Base-by-base conservation (phyloP, 176 grass and related monocot genomes). In the Carex kokanica region DNA sequence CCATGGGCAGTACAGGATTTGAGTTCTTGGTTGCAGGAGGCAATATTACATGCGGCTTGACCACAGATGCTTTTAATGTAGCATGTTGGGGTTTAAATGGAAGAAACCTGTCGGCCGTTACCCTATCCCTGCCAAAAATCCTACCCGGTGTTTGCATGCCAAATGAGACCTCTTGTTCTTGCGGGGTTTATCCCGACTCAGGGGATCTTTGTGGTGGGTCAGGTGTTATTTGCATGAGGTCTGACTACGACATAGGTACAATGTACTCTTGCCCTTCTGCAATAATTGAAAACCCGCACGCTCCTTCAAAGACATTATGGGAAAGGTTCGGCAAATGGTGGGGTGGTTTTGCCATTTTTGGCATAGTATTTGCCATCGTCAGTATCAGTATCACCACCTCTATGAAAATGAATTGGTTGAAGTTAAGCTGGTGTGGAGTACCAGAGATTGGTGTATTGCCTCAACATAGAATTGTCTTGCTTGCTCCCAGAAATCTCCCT, bases 11-110 rank as follows among this genome's bases (percentile, higher is more conserved):
- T 3, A 91, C 85, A 2, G 5, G 0, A 1, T 92, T 97, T 87
- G 71, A 32, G 83, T 60, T 90, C 80, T 83, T 97, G 83, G 92
- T 90, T 66, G 90, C 92, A 2, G 92, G 79, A 1, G 95, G 88
- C 10, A 83, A 92, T 86, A 43, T 87, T 20, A 97, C 90, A 0
- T 97, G 94, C 83, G 94, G 94, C 78, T 84, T 97, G 20, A 78
- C 53, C 3, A 62, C 18, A 18, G 0, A 0, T 9, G 83, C 91
- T 57, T 88, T 55, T 63, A 32, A 6, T 17, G 85, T 92, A 1
- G 14, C 83, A 1, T 97, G 94, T 87, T 97, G 94, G 94, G 58
- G 77, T 2, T 51, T 83, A 17, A 25, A 78, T 63, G 3, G 45
- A 57, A 64, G 13, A 15, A 78, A 85, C 5, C 49, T n/a, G 56